A percentile compares a stretch with the other conserved stretches of the same genome.
Evolutionary conservation across 1,284 basidiomycete species (phyloP).

Genomic region (Rhodofomes roseus): DNA sequence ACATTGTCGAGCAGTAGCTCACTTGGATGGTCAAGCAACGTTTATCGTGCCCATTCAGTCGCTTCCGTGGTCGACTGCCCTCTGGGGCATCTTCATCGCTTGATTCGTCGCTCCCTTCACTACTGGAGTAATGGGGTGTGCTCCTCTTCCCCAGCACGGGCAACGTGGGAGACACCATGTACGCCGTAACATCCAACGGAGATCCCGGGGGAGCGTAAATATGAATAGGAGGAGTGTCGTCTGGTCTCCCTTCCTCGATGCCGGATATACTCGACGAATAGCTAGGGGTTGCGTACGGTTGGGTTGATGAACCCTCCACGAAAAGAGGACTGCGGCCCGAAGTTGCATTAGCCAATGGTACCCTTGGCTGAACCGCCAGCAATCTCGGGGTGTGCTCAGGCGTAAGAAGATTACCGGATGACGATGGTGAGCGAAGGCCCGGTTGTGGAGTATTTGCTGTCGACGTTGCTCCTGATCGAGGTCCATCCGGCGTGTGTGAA

Average conservation of each 20-base stretch:
- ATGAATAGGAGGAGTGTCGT: no score
- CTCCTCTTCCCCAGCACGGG: not conserved
- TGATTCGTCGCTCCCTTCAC: conserved; percentile 31
- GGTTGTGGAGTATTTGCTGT: not conserved
- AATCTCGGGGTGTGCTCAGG: not conserved
- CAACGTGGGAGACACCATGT: not conserved
- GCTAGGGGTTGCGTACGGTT: conserved; percentile 19
- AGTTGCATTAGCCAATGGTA: not conserved
- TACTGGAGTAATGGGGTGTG: conserved; percentile 17
- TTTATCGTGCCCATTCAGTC: conserved; percentile 56
- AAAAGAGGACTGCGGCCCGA: conserved; percentile 27
- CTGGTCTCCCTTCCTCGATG: not conserved
- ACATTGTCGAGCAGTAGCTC: conserved; percentile 12
- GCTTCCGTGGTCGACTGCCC: conserved; percentile 33
- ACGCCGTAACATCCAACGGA: not conserved
- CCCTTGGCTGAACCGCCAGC: conserved; percentile 10
- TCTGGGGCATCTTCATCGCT: conserved; percentile 27
- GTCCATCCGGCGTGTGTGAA: not conserved
- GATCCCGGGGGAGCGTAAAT: not conserved
- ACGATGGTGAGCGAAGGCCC: not conserved
- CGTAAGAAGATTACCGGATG: not conserved
- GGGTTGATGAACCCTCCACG: conserved; percentile 38
- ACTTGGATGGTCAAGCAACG: conserved; percentile 66
- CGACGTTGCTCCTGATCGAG: not conserved
- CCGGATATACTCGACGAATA: not conserved